Evolutionary conservation across 2,329 filamentous ascomycete species (phyloP).

Genomic region (Tolypocladium tundrense): DNA sequence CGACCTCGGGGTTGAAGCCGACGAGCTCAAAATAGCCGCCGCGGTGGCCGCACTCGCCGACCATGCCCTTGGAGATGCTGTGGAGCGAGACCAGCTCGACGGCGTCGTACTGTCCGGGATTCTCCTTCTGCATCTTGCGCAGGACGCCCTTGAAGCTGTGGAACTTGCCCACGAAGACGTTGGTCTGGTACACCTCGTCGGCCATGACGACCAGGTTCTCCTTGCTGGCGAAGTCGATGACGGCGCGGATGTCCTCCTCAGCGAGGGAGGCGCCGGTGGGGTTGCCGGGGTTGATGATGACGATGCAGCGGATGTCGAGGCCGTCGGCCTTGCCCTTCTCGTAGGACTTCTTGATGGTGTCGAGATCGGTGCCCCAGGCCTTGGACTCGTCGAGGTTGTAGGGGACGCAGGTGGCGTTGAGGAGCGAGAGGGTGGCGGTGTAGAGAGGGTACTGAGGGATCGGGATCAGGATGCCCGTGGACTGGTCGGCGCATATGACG

Average conservation of each 20-base stretch:
- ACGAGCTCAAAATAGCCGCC: constrained; percentile 96
- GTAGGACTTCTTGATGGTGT: constrained; percentile 64
- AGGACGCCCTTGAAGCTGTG: constrained; percentile 90
- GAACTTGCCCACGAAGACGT: constrained; percentile 91
- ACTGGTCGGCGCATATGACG: constrained; percentile 68
- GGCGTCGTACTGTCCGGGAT: constrained; percentile 66
- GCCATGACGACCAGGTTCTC: constrained; percentile 84
- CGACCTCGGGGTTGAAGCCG: constrained; percentile 76
- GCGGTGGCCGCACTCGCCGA: constrained; percentile 95
- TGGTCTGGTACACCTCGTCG: constrained; percentile 98
- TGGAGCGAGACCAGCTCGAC: constrained; percentile 89
- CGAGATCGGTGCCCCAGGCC: constrained; percentile 79
- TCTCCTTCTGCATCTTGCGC: constrained; percentile 66
- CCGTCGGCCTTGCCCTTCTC: constrained; percentile 66
- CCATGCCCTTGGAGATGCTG: constrained; percentile 95
- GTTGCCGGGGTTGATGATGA: constrained; percentile 97
- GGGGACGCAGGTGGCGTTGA: constrained; percentile 79
- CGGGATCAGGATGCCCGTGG: constrained; percentile 79
- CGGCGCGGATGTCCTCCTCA: constrained; percentile 66
- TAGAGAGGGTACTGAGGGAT: constrained; percentile 98
- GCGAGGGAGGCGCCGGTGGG: constrained; percentile 84
- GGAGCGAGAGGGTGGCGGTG: constrained; percentile 78
- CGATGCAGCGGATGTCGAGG: constrained; percentile 82
- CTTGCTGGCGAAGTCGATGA: constrained; percentile 79
- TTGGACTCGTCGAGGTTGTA: constrained; percentile 86